Evolutionary conservation across 495 filamentous ascomycete species (phyloP).

Genomic region (Podospora pseudocomata): DNA sequence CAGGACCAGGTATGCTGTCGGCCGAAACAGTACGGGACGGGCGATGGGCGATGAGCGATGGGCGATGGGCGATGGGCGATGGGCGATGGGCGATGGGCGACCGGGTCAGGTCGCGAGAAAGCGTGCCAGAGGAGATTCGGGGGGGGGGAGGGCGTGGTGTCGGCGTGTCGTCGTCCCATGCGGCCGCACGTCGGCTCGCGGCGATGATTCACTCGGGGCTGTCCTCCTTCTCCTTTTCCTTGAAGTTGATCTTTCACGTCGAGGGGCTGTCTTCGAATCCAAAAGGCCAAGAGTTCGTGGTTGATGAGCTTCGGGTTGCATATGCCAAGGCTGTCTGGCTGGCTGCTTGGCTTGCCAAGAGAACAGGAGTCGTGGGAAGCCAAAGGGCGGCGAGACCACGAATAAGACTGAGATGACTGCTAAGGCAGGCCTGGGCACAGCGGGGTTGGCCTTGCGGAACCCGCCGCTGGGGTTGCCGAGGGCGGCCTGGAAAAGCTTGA

Average conservation of each 20-base stretch:
- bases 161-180: not conserved
- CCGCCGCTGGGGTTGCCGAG: constrained; percentile 14
- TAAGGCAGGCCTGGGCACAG: constrained; percentile 7
- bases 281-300: constrained; percentile 33
- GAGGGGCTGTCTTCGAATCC: constrained; percentile 5
- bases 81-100: not conserved
- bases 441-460: constrained; percentile 8
- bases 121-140: not conserved
- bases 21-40: not conserved
- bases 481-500: constrained; percentile 21
- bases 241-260: not conserved
- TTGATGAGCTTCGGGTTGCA: constrained; percentile 34
- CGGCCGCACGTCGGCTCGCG: not conserved
- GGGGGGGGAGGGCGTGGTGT: not conserved
- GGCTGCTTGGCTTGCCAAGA: constrained; percentile 36
- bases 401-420: constrained; percentile 8
- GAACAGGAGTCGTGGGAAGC: constrained; percentile 16
- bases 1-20: constrained; percentile 1
- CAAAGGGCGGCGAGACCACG: constrained; percentile 10
- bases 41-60: not conserved
- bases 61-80: not conserved
- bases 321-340: constrained; percentile 36
- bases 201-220: constrained; percentile 4
- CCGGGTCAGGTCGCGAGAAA: not conserved
- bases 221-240: constrained; percentile 4